Evolutionary conservation across 192 early-diverging fungal species (phyloP), one percentile per base, ranked within the genome.

Genomic region (Gigaspora rosea): DNA sequence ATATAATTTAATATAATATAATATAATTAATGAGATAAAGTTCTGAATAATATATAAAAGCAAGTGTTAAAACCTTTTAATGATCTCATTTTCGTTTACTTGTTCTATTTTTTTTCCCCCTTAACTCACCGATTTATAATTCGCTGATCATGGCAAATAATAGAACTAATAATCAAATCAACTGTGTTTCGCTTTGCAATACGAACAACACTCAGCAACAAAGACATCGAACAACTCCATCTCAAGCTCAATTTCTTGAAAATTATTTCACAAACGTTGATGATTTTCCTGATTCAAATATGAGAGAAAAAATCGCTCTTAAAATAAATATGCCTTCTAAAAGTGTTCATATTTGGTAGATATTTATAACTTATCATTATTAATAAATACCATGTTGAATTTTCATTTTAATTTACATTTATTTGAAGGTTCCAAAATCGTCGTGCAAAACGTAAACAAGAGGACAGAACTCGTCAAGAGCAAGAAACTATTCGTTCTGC

Each of bases 271-370:
- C 54, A 61, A 52, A 46, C 48, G 46, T 68, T 20, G 72, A 73
- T 73, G 72, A 62, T 73, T 73, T 73, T 48, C 72, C 72, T 5
- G 58, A 62, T 61, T 52, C 36, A 52, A 47, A 35, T 11, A 73
- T 57, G 41, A 52, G 72, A 61, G 58, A 73, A 16, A 54, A 33
- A 49, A 74, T 74, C 6, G 56, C 58, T 22, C n/a, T 20, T 48
- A 61, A 48, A 15, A 61, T 73, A 32, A 49, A 48, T 18, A 73
- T 73, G 71, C 71, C 71, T 54, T 54, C 50, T 11, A 73, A 73
- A 74, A 74, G 72, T 32, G 72, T 74, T 61, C 58, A 74, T 62
- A 63, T 74, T 74, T 74, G 72, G 72, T 74, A 62, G 41, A 0
- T 13, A 7, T 16, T 51, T 51, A 32, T 32, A 2, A 13, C 18